phyloP scores from a whole-genome alignment of 768 basidiomycete species.

The Naematelia aurantialba region DNA sequence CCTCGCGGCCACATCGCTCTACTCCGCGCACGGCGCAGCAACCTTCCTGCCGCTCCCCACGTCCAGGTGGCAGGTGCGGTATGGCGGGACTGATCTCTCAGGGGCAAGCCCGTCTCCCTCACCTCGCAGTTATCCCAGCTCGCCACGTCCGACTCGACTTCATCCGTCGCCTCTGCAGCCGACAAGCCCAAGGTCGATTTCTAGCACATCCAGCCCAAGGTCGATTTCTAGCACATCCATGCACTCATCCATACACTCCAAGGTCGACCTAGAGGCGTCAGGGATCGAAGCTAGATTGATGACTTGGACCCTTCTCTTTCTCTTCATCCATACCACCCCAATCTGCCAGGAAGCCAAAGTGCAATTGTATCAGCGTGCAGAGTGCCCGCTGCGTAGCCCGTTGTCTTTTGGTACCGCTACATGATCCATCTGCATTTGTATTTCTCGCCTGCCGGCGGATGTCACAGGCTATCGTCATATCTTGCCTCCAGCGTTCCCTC shows the following conservation, averaged over 20 bases:
- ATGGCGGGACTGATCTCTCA: conserved; percentile 4
- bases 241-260: no score
- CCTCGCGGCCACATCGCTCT: no score
- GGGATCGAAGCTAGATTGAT: no score
- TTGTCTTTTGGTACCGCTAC: no score
- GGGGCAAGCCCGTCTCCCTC: conserved; percentile 32
- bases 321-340: no score
- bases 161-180: conserved; percentile 5
- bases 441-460: background rate
- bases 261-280: no score
- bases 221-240: background rate
- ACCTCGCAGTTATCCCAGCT: conserved; percentile 36
- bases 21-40: background rate
- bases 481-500: no score
- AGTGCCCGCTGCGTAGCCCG: no score
- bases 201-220: conserved; percentile 38
- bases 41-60: background rate
- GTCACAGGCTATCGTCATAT: background rate
- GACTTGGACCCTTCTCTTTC: no score
- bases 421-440: background rate
- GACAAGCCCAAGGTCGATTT: conserved; percentile 39
- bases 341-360: no score
- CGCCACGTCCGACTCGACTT: conserved; percentile 26
- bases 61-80: background rate
- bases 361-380: no score